These are phyloP conservation scores for Elsinoe arachidis DNA, from an alignment of 2,329 filamentous ascomycete genomes.

Conservation along the genomic window DNA sequence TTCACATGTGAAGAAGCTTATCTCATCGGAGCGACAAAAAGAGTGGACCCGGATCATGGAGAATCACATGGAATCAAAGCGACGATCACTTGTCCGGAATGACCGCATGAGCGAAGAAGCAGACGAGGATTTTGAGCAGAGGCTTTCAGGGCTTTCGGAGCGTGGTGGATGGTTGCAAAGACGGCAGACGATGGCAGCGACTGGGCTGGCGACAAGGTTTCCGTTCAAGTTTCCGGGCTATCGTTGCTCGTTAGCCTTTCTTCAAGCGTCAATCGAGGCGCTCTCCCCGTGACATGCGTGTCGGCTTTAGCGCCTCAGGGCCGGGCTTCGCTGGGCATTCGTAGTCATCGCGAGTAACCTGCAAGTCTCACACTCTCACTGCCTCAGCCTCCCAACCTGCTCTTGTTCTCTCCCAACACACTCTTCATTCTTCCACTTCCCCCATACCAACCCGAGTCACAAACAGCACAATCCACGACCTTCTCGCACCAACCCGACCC, in stretches of 20 bases:
- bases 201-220: not conserved
- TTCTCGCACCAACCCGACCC: not conserved
- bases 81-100: not conserved
- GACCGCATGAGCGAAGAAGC: not conserved
- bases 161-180: too few species aligned
- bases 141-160: too few species aligned
- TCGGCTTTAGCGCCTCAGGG: slow-evolving; percentile 5
- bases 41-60: not conserved
- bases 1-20: not conserved
- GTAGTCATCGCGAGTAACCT: not conserved
- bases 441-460: not conserved
- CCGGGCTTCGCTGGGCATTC: not conserved
- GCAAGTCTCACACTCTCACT: not conserved
- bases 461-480: not conserved
- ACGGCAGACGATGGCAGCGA: not conserved
- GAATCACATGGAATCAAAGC: slow-evolving; percentile 9
- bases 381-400: slow-evolving; percentile 3
- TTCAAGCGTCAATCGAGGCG: not conserved
- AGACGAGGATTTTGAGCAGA: not conserved
- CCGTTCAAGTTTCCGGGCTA: not conserved
- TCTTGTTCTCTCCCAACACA: slow-evolving; percentile 2
- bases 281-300: not conserved
- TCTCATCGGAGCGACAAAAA: not conserved
- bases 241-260: not conserved
- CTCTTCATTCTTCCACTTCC: not conserved